Percentiles rank a stretch among this genome's conserved stretches.
phyloP scores from a whole-genome alignment of 768 basidiomycete genomes.

The Auricularia sp. region DNA sequence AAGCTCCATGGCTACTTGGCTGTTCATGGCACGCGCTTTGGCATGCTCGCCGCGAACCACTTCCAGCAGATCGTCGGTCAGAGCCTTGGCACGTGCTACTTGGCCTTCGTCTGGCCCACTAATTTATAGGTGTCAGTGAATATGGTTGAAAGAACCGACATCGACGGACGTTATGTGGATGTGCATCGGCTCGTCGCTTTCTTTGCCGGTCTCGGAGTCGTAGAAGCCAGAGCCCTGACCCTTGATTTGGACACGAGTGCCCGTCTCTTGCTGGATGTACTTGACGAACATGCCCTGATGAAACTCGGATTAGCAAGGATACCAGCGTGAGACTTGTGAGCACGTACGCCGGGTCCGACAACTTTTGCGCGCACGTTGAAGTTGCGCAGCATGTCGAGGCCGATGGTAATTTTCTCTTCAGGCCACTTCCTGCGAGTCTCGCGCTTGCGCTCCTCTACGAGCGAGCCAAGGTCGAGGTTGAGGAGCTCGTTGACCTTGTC shows the following conservation, averaged over 20 bases:
- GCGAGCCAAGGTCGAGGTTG: slow-evolving; percentile 61
- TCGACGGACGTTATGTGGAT: slow-evolving; percentile 75
- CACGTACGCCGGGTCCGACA: slow-evolving; percentile 79
- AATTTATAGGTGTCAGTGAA: slow-evolving; percentile 4
- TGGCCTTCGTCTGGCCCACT: slow-evolving; percentile 82
- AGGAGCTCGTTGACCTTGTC: slow-evolving; percentile 68
- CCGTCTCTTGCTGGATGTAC: slow-evolving; percentile 94
- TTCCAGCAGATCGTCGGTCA: slow-evolving; percentile 80
- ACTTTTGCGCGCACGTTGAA: slow-evolving; percentile 98
- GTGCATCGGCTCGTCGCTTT: slow-evolving; percentile 83
- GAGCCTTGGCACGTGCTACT: slow-evolving; percentile 73
- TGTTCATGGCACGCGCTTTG: slow-evolving; percentile 56
- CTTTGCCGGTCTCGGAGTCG: slow-evolving; percentile 80
- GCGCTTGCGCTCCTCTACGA: slow-evolving; percentile 66
- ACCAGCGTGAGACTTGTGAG: too few species aligned
- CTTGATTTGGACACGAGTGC: slow-evolving; percentile 94
- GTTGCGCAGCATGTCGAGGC: slow-evolving; percentile 82
- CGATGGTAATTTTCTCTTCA: slow-evolving; percentile 87
- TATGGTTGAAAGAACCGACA: not conserved
- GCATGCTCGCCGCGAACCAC: slow-evolving; percentile 84
- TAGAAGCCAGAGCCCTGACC: slow-evolving; percentile 91
- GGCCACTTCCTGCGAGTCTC: slow-evolving; percentile 84
- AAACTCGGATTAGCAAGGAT: not conserved
- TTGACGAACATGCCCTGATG: slow-evolving; percentile 90
- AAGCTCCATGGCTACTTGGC: slow-evolving; percentile 77